Base-by-base conservation (phyloP, 2,329 filamentous ascomycete species). In the Stagonosporopsis cucurbitacearum region DNA sequence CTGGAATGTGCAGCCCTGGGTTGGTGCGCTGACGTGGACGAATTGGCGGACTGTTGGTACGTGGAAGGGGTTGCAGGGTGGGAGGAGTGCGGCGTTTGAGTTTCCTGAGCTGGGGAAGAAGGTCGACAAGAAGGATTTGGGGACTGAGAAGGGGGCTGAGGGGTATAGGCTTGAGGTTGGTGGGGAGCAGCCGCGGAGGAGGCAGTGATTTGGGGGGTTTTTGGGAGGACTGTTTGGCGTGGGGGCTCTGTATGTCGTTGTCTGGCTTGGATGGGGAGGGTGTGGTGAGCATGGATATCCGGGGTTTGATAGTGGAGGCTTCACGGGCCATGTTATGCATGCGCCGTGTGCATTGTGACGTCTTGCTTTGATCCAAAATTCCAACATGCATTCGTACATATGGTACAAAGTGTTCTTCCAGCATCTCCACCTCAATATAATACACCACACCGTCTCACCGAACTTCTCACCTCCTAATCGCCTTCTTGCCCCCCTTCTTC, bases 1-100 rank as follows among this genome's bases (percentile, higher is more conserved):
- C 72, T 99, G 96, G 86, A 98, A 98, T 78, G 90, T 98, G 57
- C 95, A 99, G 81, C 95, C 95, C 28, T 98, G 94, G 91, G 92
- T 99, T 11, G 95, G 95, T 13, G 78, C 89, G 48, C 77, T 98
- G 75, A 89, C 89, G 37, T 99, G 95, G 95, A 88, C 72, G 30
- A 78, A 79, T 51, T 72, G 66, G 67, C 54, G 67, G 55, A 74
- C 76, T 62, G 75, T 84, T 52, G 84, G 84, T 9, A 74, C 79
- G 45, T 93, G 90, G 90, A 83, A 86, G 78, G 81, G 79, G 50
- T 68, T 92, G 58, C 79, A 81, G 65, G 86, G 85, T 5, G 89
- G 88, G n/a, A 71, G 83, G 62, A 91, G 86, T 70, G 81, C 85
- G 63, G 72, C 71, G 25, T 92, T 93, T 69, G 75, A 72, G 19